Evolutionary conservation across 306 rosid species (phyloP).

Genomic region (Cicer pinnatifidum): DNA sequence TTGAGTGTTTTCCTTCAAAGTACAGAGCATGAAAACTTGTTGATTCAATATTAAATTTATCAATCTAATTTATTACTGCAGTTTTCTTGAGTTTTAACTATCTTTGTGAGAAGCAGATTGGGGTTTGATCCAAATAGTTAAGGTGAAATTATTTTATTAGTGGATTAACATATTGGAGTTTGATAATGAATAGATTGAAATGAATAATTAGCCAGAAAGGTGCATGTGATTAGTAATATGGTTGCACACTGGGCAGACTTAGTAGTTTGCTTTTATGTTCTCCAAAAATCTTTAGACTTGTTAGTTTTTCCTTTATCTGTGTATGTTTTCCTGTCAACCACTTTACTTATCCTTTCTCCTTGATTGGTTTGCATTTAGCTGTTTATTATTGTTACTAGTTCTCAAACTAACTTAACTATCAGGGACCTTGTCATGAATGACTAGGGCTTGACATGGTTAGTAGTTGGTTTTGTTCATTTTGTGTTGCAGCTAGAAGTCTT

Average conservation of each 20-base stretch:
- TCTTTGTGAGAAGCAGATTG: constrained; percentile 25
- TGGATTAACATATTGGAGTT: constrained; percentile 35
- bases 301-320: neutral
- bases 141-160: constrained; percentile 32
- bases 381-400: neutral
- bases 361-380: constrained; percentile 6
- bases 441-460: neutral
- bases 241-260: neutral
- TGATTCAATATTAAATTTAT: constrained; percentile 40
- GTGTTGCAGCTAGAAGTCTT: constrained; percentile 22
- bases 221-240: constrained; percentile 15
- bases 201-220: neutral
- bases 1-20: constrained; percentile 46
- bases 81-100: constrained; percentile 23
- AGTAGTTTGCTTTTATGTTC: neutral
- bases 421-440: constrained; percentile 7
- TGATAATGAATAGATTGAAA: constrained; percentile 15
- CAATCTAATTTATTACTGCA: constrained; percentile 36
- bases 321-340: neutral
- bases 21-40: constrained; percentile 46
- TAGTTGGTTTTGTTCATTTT: constrained; percentile 15
- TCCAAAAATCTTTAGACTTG: neutral
- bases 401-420: constrained; percentile 1
- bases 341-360: neutral
- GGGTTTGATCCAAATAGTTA: constrained; percentile 34